Evolutionary conservation across 305 asterid genomes (phyloP).

Genomic region (Fraxinus albicans): DNA sequence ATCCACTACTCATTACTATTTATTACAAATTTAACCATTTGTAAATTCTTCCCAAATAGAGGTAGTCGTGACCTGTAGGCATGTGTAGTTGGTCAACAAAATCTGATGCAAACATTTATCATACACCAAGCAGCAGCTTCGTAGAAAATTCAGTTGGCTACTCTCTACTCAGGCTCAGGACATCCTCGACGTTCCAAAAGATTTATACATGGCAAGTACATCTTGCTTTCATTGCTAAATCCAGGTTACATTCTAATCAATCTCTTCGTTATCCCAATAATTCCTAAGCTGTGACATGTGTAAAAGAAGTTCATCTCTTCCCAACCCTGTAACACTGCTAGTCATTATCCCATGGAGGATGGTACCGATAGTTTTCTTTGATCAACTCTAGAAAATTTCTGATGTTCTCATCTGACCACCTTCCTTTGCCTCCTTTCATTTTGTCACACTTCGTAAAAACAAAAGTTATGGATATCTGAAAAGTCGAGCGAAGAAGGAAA

Average conservation of each 20-base stretch:
- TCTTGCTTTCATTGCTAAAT: background rate
- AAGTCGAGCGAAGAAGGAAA: background rate
- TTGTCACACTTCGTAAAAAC: conserved; percentile 92
- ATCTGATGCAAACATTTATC: background rate
- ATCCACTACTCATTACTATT: too few species aligned
- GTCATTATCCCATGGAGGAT: conserved; percentile 92
- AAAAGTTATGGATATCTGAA: conserved; percentile 81
- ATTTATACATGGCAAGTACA: background rate
- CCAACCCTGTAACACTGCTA: conserved; percentile 81
- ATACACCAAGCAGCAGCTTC: background rate
- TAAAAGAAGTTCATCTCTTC: conserved; percentile 81
- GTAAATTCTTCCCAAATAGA: too few species aligned
- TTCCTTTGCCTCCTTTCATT: conserved; percentile 69
- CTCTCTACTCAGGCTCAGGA: background rate
- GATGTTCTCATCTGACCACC: conserved; percentile 75
- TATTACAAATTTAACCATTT: too few species aligned
- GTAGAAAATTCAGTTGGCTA: background rate
- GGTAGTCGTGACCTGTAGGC: background rate
- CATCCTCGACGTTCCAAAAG: background rate
- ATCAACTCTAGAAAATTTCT: conserved; percentile 63
- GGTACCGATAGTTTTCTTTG: conserved; percentile 50
- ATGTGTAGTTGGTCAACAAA: background rate
- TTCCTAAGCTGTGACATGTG: conserved; percentile 89
- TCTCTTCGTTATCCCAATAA: conserved; percentile 70
- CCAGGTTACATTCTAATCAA: background rate